Base-by-base conservation (phyloP, 2,329 filamentous ascomycete genomes). In the Neofusicoccum kwambonambiense region DNA sequence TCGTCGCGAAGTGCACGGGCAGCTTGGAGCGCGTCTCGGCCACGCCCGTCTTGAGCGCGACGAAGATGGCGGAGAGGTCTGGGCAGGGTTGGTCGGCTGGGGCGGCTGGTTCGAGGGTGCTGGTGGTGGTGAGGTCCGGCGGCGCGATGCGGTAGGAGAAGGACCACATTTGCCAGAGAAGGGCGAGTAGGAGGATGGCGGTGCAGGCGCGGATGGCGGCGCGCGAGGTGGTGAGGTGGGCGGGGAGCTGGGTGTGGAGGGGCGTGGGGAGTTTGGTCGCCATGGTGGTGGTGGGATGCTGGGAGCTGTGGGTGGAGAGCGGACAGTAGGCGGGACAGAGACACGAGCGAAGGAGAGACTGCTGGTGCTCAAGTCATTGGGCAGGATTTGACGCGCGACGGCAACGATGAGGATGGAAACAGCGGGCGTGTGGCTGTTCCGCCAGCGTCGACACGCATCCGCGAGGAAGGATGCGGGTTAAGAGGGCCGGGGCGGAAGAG, bases 31-130 rank as follows among this genome's bases (percentile, higher is more conserved):
- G 73, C 13, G 84, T 79, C 69, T 88, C 85, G 7, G 84, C 85
- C 15, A 85, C 84, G 62, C 85, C 86, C 0, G 86, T 88, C 67
- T 84, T 83, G 67, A 88, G 77, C 9, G 87, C 76, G 15, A 88
- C 80, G 66, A 87, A 82, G 52, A 87, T 74, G 70, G 87, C 79
- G 3, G 84, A 77, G 3, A 76, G 75, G 34, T 75, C 76, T 1
- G 68, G 66, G 31, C 72, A 70, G 72, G 76, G 41, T 34, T 8
- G 8, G 3, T 27, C 15, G 17, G 27, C 5, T 11, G 42, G 34
- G n/a, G 41, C 9, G 27, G 27, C 35, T 17, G 37, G 31, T 17
- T 11, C 17, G n/a, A 31, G 58, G 19, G 19, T 12, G 35, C 37
- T 3, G 44, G 3, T 27, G 58, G 39, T 19, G 35, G 7, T 35